A percentile compares a stretch with the other conserved stretches of the same genome.
These are phyloP conservation scores for Phytophthora ohioensis DNA, from an alignment of 352 stramenopile genomes.

Conservation along the genomic window DNA sequence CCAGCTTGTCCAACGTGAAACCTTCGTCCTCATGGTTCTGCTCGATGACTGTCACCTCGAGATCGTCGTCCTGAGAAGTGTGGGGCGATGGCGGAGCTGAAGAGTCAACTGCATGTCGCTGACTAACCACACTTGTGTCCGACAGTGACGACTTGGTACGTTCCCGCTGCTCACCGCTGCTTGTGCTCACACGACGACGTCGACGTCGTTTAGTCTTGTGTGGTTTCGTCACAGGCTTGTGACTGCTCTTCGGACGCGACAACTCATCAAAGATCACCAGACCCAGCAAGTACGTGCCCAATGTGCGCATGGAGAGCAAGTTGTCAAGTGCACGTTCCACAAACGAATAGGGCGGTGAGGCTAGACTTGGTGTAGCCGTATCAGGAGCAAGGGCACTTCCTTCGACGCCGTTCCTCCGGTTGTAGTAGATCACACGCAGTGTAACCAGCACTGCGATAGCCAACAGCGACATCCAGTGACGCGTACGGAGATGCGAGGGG, in stretches of 20 bases:
- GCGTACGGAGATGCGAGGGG: slow-evolving; percentile 55
- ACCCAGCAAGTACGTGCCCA: slow-evolving; percentile 56
- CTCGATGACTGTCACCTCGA: slow-evolving; percentile 66
- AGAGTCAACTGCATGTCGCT: slow-evolving; percentile 17
- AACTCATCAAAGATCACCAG: slow-evolving; percentile 70
- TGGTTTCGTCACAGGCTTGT: slow-evolving; percentile 20
- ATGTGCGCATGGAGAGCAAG: slow-evolving; percentile 59
- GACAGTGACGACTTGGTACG: slow-evolving; percentile 39
- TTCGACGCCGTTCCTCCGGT: slow-evolving; percentile 32
- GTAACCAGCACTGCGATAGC: slow-evolving; percentile 42
- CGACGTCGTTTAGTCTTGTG: slow-evolving; percentile 27
- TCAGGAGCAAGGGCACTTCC: slow-evolving; percentile 19
- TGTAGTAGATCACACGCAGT: slow-evolving; percentile 52
- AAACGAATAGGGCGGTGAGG: slow-evolving; percentile 32
- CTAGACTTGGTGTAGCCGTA: slow-evolving; percentile 9
- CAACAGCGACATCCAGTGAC: slow-evolving; percentile 61
- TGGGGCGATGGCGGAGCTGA: slow-evolving; percentile 37
- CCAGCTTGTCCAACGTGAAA: slow-evolving; percentile 61
- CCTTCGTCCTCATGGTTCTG: slow-evolving; percentile 43
- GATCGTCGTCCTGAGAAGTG: slow-evolving; percentile 56
- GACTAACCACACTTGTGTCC: slow-evolving; percentile 25
- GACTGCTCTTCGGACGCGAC: slow-evolving; percentile 26
- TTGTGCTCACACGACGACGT: slow-evolving; percentile 25
- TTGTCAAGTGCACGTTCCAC: slow-evolving; percentile 51
- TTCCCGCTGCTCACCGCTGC: slow-evolving; percentile 16